Percentiles rank a stretch among this genome's conserved stretches.
Evolutionary conservation across 2,329 filamentous ascomycete genomes (phyloP).

Genomic region (Ophiostoma novo-ulmi): DNA sequence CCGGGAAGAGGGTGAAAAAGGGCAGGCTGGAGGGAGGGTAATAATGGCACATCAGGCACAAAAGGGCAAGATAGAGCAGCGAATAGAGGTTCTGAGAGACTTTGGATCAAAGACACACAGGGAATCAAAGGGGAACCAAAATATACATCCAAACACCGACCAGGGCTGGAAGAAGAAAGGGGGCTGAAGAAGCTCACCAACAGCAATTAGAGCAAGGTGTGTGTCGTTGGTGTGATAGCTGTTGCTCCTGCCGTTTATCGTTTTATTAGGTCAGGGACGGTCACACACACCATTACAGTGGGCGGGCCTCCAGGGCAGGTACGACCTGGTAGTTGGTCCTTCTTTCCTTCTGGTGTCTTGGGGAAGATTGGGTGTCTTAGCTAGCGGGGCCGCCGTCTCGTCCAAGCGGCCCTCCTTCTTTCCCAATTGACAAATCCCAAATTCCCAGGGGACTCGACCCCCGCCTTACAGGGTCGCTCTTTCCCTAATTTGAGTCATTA

Average conservation of each 20-base stretch:
- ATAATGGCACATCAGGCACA: neutral
- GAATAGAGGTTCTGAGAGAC: neutral
- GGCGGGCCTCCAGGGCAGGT: conserved; percentile 3
- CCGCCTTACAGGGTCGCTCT: conserved; percentile 6
- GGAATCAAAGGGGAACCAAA: conserved; percentile 5
- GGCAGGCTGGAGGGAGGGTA: too few species aligned
- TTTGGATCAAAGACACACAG: neutral
- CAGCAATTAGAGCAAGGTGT: neutral
- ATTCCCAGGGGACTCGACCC: neutral
- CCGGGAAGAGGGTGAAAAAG: neutral
- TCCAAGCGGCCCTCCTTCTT: neutral
- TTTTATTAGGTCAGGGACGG: conserved; percentile 9
- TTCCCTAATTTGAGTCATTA: neutral
- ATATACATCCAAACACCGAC: neutral
- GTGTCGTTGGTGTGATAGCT: conserved; percentile 4
- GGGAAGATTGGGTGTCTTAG: conserved; percentile 4
- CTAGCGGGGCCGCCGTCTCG: conserved; percentile 4
- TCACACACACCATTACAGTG: neutral
- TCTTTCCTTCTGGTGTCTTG: conserved; percentile 11
- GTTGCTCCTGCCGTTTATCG: neutral
- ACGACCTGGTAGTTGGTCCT: neutral
- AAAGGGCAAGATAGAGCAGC: neutral
- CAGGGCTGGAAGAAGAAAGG: conserved; percentile 2
- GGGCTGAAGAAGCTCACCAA: conserved; percentile 7
- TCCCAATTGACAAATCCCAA: neutral